A percentile compares a stretch with the other conserved stretches of the same genome.
phyloP scores from a whole-genome alignment of 2,329 filamentous ascomycete species.

The Canariomyces notabilis region DNA sequence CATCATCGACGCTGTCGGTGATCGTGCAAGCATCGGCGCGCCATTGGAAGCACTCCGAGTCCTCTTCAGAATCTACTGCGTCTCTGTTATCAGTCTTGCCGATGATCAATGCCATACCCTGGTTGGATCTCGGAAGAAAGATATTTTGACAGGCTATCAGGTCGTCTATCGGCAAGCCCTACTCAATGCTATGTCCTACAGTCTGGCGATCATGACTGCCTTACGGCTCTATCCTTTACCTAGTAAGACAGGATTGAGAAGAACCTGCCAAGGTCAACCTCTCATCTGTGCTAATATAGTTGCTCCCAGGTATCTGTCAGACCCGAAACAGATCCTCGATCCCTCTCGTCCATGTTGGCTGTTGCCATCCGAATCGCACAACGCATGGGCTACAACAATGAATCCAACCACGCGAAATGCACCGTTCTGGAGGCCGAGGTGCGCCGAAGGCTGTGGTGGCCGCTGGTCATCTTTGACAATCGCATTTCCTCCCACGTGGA shows the following conservation, averaged over 20 bases:
- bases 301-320: conserved; percentile 44
- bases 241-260: no score
- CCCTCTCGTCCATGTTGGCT: conserved; percentile 48
- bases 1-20: conserved; percentile 45
- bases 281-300: no score
- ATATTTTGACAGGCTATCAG: conserved; percentile 41
- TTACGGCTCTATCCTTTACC: conserved; percentile 54
- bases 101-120: conserved; percentile 38
- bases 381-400: conserved; percentile 50
- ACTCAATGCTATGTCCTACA: conserved; percentile 45
- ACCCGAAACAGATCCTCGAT: conserved; percentile 40
- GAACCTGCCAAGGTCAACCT: no score
- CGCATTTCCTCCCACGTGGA: conserved; percentile 44
- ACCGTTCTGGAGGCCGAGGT: conserved; percentile 50
- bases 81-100: conserved; percentile 38
- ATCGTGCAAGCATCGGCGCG: conserved; percentile 36
- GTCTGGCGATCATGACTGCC: conserved; percentile 44
- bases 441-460: conserved; percentile 59
- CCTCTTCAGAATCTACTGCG: conserved; percentile 51
- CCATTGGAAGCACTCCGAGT: conserved; percentile 49
- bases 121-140: conserved; percentile 37
- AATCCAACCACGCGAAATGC: conserved; percentile 31
- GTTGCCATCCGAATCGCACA: conserved; percentile 53
- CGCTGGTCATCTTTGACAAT: conserved; percentile 51
- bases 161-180: conserved; percentile 50